Percentiles rank a stretch among this genome's conserved stretches.
phyloP scores from a whole-genome alignment of 352 stramenopile species.

The Globisporangium okanoganense region DNA sequence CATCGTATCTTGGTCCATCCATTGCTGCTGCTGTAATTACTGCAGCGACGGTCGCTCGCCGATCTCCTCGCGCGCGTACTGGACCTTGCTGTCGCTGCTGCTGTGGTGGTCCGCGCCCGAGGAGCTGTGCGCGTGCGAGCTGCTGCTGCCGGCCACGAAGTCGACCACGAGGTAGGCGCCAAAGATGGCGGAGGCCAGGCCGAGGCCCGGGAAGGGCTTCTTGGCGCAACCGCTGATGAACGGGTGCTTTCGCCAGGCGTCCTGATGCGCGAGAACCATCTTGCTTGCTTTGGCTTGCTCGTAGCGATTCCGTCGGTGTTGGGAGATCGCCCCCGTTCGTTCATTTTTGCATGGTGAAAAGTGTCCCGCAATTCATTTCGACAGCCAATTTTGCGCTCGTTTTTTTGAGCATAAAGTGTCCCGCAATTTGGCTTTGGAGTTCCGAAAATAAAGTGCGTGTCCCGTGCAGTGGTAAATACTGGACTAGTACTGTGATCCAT shows the following conservation, averaged over 20 bases:
- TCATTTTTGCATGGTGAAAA: constrained; percentile 6
- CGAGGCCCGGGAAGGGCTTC: constrained; percentile 83
- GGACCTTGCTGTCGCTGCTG: constrained; percentile 43
- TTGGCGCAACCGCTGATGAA: constrained; percentile 81
- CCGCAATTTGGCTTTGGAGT: background rate
- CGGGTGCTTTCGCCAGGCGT: constrained; percentile 86
- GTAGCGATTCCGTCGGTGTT: constrained; percentile 16
- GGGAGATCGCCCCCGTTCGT: constrained; percentile 3
- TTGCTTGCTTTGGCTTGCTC: background rate
- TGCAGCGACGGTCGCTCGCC: constrained; percentile 54
- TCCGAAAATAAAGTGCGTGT: background rate
- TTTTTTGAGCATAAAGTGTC: background rate
- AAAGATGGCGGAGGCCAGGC: constrained; percentile 75
- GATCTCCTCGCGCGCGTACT: constrained; percentile 54
- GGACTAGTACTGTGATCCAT: background rate
- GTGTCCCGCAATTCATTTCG: constrained; percentile 8
- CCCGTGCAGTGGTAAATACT: background rate
- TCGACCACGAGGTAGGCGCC: constrained; percentile 75
- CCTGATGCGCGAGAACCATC: constrained; percentile 86
- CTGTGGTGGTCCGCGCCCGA: constrained; percentile 19
- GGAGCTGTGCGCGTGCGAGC: constrained; percentile 23
- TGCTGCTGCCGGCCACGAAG: constrained; percentile 39
- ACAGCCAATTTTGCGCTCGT: background rate
- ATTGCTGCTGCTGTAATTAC: constrained; percentile 12
- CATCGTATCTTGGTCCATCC: background rate